Evolutionary conservation across 2,329 filamentous ascomycete genomes (phyloP).

Genomic region (Diaporthe batatas): DNA sequence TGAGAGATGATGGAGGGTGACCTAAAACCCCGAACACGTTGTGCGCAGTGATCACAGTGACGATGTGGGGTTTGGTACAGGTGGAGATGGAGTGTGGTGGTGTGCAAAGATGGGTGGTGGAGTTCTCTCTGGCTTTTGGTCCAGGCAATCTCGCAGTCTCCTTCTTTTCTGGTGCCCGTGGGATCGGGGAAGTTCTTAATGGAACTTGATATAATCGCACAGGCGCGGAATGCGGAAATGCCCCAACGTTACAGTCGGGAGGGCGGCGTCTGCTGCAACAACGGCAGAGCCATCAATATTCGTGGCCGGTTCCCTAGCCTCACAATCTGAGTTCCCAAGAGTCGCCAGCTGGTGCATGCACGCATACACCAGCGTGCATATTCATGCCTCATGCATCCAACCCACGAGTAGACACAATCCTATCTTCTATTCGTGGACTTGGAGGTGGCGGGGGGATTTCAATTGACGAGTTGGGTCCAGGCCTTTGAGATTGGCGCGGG

Average conservation of each 20-base stretch:
- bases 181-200: slow-evolving; percentile 2
- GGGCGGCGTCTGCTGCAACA: slow-evolving; percentile 29
- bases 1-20: slow-evolving; percentile 22
- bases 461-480: slow-evolving; percentile 34
- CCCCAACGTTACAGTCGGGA: slow-evolving; percentile 32
- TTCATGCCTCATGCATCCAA: slow-evolving; percentile 32
- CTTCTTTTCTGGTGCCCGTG: slow-evolving; percentile 10
- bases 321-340: slow-evolving; percentile 4
- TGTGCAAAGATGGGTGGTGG: slow-evolving; percentile 7
- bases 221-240: slow-evolving; percentile 14
- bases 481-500: slow-evolving; percentile 18
- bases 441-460: background rate
- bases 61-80: background rate
- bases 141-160: slow-evolving; percentile 26
- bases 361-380: slow-evolving; percentile 22
- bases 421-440: slow-evolving; percentile 26
- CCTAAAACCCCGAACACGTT: background rate
- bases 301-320: slow-evolving; percentile 20
- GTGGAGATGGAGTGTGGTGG: background rate
- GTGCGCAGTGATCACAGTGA: slow-evolving; percentile 3
- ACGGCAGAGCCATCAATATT: slow-evolving; percentile 20
- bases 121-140: slow-evolving; percentile 5
- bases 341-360: slow-evolving; percentile 34
- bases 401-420: slow-evolving; percentile 10
- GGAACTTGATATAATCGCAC: slow-evolving; percentile 16